Percentiles rank a stretch among this genome's conserved stretches.
These are phyloP conservation scores for Plasmodium gonderi DNA, from an alignment of 169 alveolate species.

Conservation along the genomic window DNA sequence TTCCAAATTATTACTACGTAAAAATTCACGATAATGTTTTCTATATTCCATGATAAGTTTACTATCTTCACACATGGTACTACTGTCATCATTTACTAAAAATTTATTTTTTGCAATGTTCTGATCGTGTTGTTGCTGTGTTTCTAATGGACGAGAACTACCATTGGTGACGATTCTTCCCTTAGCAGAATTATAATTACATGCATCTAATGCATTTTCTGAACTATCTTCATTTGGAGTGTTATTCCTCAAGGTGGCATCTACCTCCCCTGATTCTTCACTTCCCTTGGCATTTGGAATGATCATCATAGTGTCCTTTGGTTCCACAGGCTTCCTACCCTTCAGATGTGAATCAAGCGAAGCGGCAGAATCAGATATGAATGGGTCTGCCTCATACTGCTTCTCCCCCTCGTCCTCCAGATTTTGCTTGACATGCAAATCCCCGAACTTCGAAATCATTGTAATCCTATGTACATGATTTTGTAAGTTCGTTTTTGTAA, in stretches of 20 bases:
- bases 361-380: too few species aligned
- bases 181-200: not conserved
- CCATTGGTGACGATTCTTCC: not conserved
- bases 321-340: too few species aligned
- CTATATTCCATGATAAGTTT: not conserved
- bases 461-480: not conserved
- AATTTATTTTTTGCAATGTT: not conserved
- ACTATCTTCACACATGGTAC: not conserved
- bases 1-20: constrained; percentile 12
- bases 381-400: not conserved
- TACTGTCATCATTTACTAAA: not conserved
- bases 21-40: constrained; percentile 23
- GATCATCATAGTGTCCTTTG: too few species aligned
- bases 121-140: not conserved
- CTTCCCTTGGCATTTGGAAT: too few species aligned
- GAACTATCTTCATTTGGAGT: not conserved
- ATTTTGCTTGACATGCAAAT: not conserved
- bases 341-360: too few species aligned
- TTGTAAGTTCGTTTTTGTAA: constrained; percentile 28
- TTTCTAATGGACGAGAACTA: not conserved
- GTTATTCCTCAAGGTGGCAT: not conserved
- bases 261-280: not conserved
- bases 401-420: not conserved
- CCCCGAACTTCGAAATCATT: not conserved
- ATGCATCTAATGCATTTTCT: not conserved